phyloP scores from a whole-genome alignment of 305 asterid genomes.

The Ilex paraguariensis region DNA sequence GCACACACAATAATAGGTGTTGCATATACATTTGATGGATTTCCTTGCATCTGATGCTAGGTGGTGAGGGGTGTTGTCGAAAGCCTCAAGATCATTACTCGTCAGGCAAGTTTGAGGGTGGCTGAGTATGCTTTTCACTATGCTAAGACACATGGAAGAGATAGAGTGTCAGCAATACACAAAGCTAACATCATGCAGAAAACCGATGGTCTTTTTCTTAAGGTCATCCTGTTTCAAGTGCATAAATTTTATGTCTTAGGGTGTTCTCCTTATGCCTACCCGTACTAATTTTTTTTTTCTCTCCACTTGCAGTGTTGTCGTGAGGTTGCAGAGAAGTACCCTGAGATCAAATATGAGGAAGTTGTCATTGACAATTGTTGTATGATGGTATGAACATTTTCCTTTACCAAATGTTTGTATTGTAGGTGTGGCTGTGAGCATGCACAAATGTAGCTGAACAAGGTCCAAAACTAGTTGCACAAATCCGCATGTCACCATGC shows the following conservation, averaged over 20 bases:
- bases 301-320: conserved; percentile 1
- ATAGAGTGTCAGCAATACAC: neutral
- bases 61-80: conserved; percentile 3
- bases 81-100: conserved; percentile 2
- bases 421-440: conserved; percentile 11
- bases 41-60: neutral
- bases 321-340: conserved; percentile 6
- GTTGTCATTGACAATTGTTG: conserved; percentile 1
- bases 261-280: conserved; percentile 3
- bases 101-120: conserved; percentile 6
- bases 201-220: conserved; percentile 3
- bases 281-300: conserved; percentile 11
- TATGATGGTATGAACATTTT: conserved; percentile 1
- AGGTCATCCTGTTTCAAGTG: neutral
- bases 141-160: conserved; percentile 1
- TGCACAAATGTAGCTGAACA: neutral
- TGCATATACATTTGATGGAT: neutral
- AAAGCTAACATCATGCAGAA: conserved; percentile 4
- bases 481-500: no score
- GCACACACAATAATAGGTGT: neutral
- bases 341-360: conserved; percentile 1
- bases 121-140: conserved; percentile 4
- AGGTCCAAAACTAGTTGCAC: neutral
- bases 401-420: conserved; percentile 4
- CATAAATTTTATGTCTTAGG: conserved; percentile 5